Conservation (phyloP, 2,329 filamentous ascomycete species). For the Aspergillus thermomutatus region DNA sequence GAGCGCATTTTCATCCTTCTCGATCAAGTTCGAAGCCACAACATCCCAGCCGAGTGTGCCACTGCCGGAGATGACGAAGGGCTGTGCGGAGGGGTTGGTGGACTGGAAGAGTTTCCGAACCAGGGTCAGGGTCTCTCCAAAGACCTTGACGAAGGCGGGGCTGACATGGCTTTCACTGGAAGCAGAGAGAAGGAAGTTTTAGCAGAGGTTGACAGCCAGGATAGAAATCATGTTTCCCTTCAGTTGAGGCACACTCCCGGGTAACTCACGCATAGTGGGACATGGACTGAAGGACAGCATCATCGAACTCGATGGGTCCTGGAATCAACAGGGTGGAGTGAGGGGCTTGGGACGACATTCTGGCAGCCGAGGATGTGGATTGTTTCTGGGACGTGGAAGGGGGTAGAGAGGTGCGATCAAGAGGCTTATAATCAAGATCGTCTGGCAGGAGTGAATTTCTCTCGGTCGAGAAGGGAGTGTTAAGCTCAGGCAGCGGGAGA, state of each 20-base stretch:
- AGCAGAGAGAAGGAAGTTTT: background rate
- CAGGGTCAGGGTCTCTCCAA: constrained; percentile 84
- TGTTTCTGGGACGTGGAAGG: constrained; percentile 6
- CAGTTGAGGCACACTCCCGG: constrained; percentile 2
- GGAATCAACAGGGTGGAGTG: constrained; percentile 85
- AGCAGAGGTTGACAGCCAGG: background rate
- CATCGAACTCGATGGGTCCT: constrained; percentile 96
- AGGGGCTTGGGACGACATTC: constrained; percentile 57
- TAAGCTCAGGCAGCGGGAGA: constrained; percentile 54
- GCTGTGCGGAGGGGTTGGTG: constrained; percentile 74
- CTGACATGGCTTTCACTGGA: constrained; percentile 89
- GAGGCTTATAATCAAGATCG: constrained; percentile 52
- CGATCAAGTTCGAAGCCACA: constrained; percentile 87
- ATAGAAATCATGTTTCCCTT: background rate
- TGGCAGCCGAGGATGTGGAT: constrained; percentile 29
- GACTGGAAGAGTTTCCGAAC: constrained; percentile 94
- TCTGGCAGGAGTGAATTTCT: constrained; percentile 50
- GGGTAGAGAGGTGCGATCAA: constrained; percentile 28
- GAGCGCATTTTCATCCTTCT: constrained; percentile 83
- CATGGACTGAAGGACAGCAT: constrained; percentile 94
- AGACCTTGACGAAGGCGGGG: constrained; percentile 80
- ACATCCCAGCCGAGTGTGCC: constrained; percentile 97
- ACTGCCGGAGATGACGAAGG: constrained; percentile 89
- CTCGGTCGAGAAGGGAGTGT: constrained; percentile 63
- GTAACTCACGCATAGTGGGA: constrained; percentile 67